Evolutionary conservation across 345 rosid species (phyloP).

Genomic region (Heritiera fomes): DNA sequence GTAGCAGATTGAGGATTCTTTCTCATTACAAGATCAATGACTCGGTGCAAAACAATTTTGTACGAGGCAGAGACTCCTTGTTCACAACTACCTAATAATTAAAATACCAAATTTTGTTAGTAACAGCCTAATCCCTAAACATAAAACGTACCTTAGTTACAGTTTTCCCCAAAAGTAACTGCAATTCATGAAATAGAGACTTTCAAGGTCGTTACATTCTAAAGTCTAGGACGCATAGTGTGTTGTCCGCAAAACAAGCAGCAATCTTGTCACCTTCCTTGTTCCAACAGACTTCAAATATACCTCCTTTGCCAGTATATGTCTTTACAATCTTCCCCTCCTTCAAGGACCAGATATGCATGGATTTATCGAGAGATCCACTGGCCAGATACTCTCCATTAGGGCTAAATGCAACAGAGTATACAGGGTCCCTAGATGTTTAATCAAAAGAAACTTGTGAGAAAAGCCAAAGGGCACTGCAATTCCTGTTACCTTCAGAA

Average conservation of each 20-base stretch:
- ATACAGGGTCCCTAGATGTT: conserved; percentile 77
- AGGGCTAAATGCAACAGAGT: conserved; percentile 96
- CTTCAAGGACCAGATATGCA: conserved; percentile 91
- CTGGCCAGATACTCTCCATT: conserved; percentile 94
- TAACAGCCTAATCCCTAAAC: conserved; percentile 5
- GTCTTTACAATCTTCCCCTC: conserved; percentile 87
- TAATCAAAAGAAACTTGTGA: conserved; percentile 17
- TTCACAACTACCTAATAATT: not conserved
- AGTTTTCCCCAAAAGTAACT: not conserved
- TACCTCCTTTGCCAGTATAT: conserved; percentile 82
- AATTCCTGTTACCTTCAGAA: not conserved
- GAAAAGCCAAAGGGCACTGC: not conserved
- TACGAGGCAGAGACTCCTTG: conserved; percentile 11
- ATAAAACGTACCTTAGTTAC: conserved; percentile 14
- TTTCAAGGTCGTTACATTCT: conserved; percentile 41
- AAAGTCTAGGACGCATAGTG: conserved; percentile 86
- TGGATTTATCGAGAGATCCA: conserved; percentile 87
- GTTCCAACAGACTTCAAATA: conserved; percentile 96
- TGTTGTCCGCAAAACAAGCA: conserved; percentile 85
- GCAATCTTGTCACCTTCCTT: conserved; percentile 97
- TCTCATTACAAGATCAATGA: not conserved
- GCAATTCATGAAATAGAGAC: not conserved
- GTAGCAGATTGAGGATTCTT: not conserved
- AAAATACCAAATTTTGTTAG: not conserved
- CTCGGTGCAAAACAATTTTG: conserved; percentile 12